Evolutionary conservation across 1,284 basidiomycete species (phyloP), one percentile per base, ranked within the genome.

Genomic region (Ceratobasidium sp.): DNA sequence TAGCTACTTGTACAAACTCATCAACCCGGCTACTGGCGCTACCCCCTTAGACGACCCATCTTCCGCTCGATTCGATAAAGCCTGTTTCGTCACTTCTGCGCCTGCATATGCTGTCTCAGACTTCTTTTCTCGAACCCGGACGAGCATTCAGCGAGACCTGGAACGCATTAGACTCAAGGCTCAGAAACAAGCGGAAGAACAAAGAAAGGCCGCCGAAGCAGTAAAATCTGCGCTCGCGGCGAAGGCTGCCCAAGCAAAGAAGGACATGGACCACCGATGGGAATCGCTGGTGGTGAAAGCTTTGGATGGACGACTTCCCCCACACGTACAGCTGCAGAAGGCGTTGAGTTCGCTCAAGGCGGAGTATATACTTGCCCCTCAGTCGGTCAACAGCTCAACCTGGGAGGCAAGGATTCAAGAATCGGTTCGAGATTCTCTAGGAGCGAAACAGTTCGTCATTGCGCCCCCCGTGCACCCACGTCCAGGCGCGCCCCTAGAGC

Each of bases 1-100:
- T 57, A 87, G 88, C 76, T 93, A 89, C 80, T 81, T 93, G 76
- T 85, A 85, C 60, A 45, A 48, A 22, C 65, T 77, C 14, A 51
- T 78, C 27, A 85, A 89, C 75, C 76, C 79, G 27, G 75, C 80
- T 4, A 86, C 84, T 17, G 84, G 84, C 7, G 79, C 80, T 36
- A 90, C 88, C 0, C 87, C 89, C 1, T 79, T 90, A 29, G 84
- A 90, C 74, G 84, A 86, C 64, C 81, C 29, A 51, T 67, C 50
- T 53, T 76, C 59, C 29, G 73, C 62, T 54, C 74, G 31, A 14
- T 77, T 77, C 60, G 74, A 77, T 48, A 63, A 72, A 11, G 64
- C 74, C 17, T 77, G 76, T 59, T 85, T 86, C 80, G 83, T 89
- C 47, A 84, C 85, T 63, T 88, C 88, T 77, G 90, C 90, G 15